Conservation (phyloP, 805 yeast species). For the Phaffomyces thermotolerans region DNA sequence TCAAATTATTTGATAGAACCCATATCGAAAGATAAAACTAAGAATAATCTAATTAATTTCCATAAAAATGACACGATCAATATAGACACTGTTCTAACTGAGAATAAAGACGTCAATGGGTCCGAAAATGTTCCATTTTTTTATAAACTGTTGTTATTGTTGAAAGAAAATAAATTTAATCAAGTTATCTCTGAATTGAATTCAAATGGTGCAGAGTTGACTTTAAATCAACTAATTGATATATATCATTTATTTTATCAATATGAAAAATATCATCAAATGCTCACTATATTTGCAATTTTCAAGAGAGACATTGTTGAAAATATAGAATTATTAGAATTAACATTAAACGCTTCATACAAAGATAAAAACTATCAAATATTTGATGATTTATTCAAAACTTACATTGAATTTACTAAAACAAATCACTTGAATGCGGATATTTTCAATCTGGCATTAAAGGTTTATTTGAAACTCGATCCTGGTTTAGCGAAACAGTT, state of each 20-base stretch:
- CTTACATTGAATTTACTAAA: conserved; percentile 11
- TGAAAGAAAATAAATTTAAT: conserved; percentile 5
- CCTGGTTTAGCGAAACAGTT: conserved; percentile 23
- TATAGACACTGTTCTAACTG: background rate
- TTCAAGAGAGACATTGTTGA: conserved; percentile 5
- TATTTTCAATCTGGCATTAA: conserved; percentile 18
- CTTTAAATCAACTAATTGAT: background rate
- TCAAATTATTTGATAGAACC: conserved; percentile 2
- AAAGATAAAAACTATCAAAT: conserved; percentile 6
- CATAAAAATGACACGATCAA: background rate
- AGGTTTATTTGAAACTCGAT: conserved; percentile 15
- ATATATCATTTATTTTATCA: conserved; percentile 4
- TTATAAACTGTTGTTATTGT: background rate
- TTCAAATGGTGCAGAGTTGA: background rate
- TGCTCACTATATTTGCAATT: conserved; percentile 6
- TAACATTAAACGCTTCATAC: conserved; percentile 7
- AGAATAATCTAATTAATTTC: background rate
- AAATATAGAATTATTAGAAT: conserved; percentile 5
- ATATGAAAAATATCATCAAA: conserved; percentile 5
- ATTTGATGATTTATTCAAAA: conserved; percentile 16
- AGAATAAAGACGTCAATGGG: no score
- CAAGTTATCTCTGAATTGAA: conserved; percentile 4
- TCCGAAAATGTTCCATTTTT: background rate
- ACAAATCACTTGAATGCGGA: conserved; percentile 4
- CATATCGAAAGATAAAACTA: background rate